Percentiles rank a stretch among this genome's conserved stretches.
These are phyloP conservation scores for Dendrobium chrysotoxum DNA, from an alignment of 106 monocot species.

Conservation along the genomic window DNA sequence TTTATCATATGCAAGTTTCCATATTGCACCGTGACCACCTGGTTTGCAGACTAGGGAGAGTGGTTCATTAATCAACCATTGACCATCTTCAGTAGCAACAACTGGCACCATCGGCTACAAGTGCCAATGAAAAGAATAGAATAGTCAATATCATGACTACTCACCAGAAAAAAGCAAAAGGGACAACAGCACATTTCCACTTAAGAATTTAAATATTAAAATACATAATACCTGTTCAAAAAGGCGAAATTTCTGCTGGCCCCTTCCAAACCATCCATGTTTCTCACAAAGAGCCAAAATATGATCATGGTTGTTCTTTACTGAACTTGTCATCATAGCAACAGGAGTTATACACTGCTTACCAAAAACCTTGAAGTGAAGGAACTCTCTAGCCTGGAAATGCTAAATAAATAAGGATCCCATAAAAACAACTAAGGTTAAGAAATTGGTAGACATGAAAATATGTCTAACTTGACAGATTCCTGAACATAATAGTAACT, in stretches of 20 bases:
- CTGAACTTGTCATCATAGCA: constrained; percentile 97
- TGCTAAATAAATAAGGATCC: constrained; percentile 1
- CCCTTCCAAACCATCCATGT: constrained; percentile 83
- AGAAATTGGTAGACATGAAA: background rate
- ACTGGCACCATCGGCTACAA: constrained; percentile 89
- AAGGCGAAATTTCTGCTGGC: constrained; percentile 57
- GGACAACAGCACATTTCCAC: background rate
- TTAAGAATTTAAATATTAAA: background rate
- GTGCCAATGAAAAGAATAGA: constrained; percentile 3
- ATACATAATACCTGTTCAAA: constrained; percentile 70
- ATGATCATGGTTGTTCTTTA: constrained; percentile 83
- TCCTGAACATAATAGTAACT: background rate
- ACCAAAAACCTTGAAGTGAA: constrained; percentile 80
- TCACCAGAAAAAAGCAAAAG: background rate
- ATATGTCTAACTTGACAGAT: background rate
- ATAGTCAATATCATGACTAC: background rate
- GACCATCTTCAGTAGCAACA: constrained; percentile 74
- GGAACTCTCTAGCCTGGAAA: constrained; percentile 83
- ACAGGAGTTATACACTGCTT: constrained; percentile 87
- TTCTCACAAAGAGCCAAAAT: constrained; percentile 67
- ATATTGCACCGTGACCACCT: constrained; percentile 97
- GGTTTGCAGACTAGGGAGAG: constrained; percentile 73
- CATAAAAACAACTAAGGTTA: background rate
- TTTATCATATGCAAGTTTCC: constrained; percentile 97
- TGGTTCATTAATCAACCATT: constrained; percentile 62